Percentiles rank a stretch among this genome's conserved stretches.
phyloP scores from a whole-genome alignment of 768 basidiomycete species.

The Auricularia cornea region DNA sequence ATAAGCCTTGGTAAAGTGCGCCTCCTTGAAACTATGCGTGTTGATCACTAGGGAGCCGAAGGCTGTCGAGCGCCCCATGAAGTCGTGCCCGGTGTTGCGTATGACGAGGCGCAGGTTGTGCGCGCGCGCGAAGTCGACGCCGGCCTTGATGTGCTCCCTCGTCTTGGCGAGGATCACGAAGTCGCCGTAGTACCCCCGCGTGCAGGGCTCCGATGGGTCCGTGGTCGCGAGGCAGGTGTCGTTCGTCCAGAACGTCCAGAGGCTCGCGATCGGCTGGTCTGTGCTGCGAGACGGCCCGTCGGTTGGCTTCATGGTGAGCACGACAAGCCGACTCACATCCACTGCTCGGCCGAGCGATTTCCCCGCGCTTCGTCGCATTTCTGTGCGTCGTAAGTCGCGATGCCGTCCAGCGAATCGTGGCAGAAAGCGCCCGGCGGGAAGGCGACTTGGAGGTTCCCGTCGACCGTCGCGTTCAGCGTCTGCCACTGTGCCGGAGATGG shows the following conservation, averaged over 20 bases:
- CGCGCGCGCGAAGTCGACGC: constrained; percentile 20
- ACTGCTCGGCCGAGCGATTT: background rate
- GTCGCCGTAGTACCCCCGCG: background rate
- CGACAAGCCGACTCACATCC: background rate
- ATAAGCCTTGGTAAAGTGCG: constrained; percentile 21
- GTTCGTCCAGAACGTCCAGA: background rate
- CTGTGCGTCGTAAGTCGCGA: background rate
- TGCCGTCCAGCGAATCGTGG: background rate
- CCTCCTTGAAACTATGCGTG: constrained; percentile 31
- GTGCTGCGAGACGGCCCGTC: too few species aligned
- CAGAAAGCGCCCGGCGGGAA: background rate
- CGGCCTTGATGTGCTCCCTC: constrained; percentile 13
- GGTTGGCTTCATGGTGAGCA: too few species aligned
- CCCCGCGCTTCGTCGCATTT: background rate
- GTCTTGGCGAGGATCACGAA: background rate
- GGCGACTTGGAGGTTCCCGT: background rate
- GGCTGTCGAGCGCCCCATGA: constrained; percentile 36
- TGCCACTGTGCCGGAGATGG: background rate
- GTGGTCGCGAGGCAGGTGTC: background rate
- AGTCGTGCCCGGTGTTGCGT: constrained; percentile 33
- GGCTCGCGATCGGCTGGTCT: background rate
- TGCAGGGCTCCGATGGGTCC: background rate
- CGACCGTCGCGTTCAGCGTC: background rate
- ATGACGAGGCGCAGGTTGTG: constrained; percentile 25
- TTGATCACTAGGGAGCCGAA: constrained; percentile 33